Percentiles rank a stretch among this genome's conserved stretches.
These are phyloP conservation scores for Zasmidium citrigriseum DNA, from an alignment of 2,329 filamentous ascomycete genomes.

Conservation along the genomic window DNA sequence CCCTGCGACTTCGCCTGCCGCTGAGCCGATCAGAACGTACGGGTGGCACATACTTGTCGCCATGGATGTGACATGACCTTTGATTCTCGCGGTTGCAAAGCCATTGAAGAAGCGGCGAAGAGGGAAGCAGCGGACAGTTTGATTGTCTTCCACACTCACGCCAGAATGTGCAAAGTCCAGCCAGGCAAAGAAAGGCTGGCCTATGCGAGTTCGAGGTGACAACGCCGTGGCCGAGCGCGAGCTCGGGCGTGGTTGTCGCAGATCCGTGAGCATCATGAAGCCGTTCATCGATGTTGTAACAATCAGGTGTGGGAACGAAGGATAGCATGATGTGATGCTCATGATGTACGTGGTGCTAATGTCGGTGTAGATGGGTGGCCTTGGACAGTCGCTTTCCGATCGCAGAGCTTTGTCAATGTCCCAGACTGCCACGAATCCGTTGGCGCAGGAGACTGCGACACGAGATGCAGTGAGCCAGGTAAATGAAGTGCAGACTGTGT, in stretches of 20 bases:
- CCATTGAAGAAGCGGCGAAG: constrained; percentile 55
- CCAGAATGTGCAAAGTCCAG: constrained; percentile 58
- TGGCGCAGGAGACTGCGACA: constrained; percentile 57
- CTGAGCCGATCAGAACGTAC: constrained; percentile 53
- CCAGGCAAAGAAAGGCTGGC: constrained; percentile 51
- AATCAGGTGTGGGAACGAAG: constrained; percentile 55
- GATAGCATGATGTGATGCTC: constrained; percentile 52
- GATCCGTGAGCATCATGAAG: constrained; percentile 55
- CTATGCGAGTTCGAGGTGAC: constrained; percentile 52
- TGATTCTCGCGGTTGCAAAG: constrained; percentile 40
- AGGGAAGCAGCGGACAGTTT: constrained; percentile 50
- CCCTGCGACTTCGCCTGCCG: constrained; percentile 52
- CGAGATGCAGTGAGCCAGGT: constrained; percentile 59
- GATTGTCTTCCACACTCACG: constrained; percentile 57
- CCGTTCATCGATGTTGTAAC: constrained; percentile 57
- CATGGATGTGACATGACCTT: constrained; percentile 41
- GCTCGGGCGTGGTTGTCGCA: constrained; percentile 46
- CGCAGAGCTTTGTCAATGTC: constrained; percentile 37
- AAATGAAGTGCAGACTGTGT: constrained; percentile 57
- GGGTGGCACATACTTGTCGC: constrained; percentile 57
- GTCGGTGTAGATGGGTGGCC: constrained; percentile 46
- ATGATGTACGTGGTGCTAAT: constrained; percentile 52
- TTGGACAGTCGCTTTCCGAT: constrained; percentile 25
- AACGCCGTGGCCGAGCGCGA: constrained; percentile 49
- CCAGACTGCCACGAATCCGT: constrained; percentile 59